These are phyloP conservation scores for Apostasia ramifera DNA, from an alignment of 106 monocot genomes.

Conservation along the genomic window DNA sequence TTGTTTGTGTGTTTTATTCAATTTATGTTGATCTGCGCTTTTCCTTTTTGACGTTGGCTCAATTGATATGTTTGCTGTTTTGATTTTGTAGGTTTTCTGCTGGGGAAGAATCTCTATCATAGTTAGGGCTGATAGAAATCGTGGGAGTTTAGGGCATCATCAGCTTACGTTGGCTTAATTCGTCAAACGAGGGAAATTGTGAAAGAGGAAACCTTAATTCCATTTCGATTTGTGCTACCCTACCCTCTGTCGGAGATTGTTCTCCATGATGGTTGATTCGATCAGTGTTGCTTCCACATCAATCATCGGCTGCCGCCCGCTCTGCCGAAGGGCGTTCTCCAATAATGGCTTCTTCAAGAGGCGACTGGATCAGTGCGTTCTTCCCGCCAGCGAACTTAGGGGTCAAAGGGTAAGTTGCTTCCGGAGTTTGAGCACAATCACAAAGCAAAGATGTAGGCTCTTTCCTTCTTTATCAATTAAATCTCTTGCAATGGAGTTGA, in stretches of 20 bases:
- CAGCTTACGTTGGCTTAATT: neutral
- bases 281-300: slow-evolving; percentile 50
- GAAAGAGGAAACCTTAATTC: neutral
- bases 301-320: slow-evolving; percentile 29
- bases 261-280: slow-evolving; percentile 39
- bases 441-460: neutral
- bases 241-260: neutral
- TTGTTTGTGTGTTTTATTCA: neutral
- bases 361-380: neutral
- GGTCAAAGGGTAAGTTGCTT: slow-evolving; percentile 14
- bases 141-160: too few species aligned
- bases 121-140: neutral
- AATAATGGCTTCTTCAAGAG: slow-evolving; percentile 15
- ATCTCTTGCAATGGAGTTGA: slow-evolving; percentile 52
- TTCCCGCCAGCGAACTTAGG: slow-evolving; percentile 7
- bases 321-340: slow-evolving; percentile 12
- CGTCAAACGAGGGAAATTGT: neutral
- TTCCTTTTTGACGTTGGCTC: neutral
- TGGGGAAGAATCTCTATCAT: neutral
- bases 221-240: neutral
- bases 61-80: neutral
- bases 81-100: neutral
- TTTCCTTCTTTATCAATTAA: slow-evolving; percentile 15
- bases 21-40: neutral
- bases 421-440: neutral